Percentiles rank a stretch among this genome's conserved stretches.
phyloP scores from a whole-genome alignment of 177 flowering plant species.

The Vitis hybrid region DNA sequence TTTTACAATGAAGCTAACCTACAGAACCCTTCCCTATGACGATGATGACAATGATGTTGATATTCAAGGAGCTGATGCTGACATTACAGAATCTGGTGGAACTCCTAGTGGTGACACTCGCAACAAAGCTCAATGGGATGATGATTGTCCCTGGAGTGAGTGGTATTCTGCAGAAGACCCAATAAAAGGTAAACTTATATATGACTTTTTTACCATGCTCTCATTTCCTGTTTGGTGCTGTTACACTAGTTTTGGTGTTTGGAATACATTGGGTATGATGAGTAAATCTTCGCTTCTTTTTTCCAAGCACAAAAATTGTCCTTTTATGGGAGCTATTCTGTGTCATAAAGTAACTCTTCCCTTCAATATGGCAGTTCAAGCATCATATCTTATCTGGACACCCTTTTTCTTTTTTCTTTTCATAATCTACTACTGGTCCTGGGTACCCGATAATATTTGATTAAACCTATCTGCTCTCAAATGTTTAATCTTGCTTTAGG shows the following conservation, averaged over 20 bases:
- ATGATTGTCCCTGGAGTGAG: conserved; percentile 97
- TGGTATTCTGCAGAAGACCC: conserved; percentile 99
- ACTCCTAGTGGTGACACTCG: conserved; percentile 30
- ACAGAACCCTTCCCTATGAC: conserved; percentile 67
- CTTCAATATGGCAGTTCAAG: neutral
- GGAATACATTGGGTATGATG: neutral
- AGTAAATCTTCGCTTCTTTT: neutral
- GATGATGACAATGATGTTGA: conserved; percentile 51
- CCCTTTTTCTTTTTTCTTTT: neutral
- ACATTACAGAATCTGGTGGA: conserved; percentile 34
- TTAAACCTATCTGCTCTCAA: neutral
- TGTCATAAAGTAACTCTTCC: neutral
- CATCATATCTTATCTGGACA: neutral
- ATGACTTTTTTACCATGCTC: neutral
- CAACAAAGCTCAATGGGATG: conserved; percentile 80
- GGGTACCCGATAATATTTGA: neutral
- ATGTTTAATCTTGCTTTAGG: conserved; percentile 7
- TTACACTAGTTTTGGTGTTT: neutral
- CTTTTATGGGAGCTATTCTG: neutral
- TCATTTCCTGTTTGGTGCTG: neutral
- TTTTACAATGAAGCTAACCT: conserved; percentile 86
- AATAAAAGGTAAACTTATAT: conserved; percentile 54
- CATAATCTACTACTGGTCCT: neutral
- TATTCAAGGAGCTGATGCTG: conserved; percentile 44
- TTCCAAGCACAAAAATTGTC: neutral